A percentile compares a stretch with the other conserved stretches of the same genome.
Conservation (phyloP, 2,329 filamentous ascomycete species). For the Cyanodermella asteris region DNA sequence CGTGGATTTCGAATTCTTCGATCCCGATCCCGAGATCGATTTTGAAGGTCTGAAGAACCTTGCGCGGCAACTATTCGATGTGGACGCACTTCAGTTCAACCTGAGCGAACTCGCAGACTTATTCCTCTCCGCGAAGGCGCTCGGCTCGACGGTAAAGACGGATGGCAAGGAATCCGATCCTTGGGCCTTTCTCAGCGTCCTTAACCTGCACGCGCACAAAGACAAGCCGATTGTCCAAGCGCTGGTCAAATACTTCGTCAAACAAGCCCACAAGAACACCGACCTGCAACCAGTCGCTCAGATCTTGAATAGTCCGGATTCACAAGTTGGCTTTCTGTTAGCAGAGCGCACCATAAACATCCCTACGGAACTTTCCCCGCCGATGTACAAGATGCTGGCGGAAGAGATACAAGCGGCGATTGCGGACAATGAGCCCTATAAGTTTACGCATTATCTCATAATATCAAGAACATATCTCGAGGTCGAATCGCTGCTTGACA, state of each 20-base stretch:
- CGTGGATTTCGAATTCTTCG: conserved; percentile 98
- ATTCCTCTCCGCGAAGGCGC: conserved; percentile 63
- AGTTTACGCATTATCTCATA: conserved; percentile 82
- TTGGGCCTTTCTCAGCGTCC: conserved; percentile 73
- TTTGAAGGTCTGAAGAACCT: conserved; percentile 89
- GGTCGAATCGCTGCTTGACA: conserved; percentile 58
- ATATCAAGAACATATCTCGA: conserved; percentile 85
- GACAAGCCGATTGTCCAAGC: conserved; percentile 50
- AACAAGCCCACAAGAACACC: conserved; percentile 28
- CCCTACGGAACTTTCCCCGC: conserved; percentile 76
- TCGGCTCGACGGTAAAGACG: conserved; percentile 93
- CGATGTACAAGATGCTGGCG: conserved; percentile 82
- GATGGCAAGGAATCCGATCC: conserved; percentile 83
- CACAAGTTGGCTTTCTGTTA: conserved; percentile 63
- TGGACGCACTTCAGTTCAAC: conserved; percentile 68
- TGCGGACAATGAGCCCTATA: conserved; percentile 76
- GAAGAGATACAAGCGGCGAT: conserved; percentile 80
- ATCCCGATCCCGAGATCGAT: conserved; percentile 70
- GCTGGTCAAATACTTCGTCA: conserved; percentile 48
- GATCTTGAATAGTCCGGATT: conserved; percentile 32
- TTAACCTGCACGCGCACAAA: conserved; percentile 61
- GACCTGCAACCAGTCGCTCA: conserved; percentile 34
- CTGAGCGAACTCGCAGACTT: conserved; percentile 70
- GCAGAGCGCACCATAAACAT: conserved; percentile 91
- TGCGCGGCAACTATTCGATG: conserved; percentile 76